Evolutionary conservation across 169 alveolate species (phyloP).

Genomic region (Ichthyophthirius multifiliis): DNA sequence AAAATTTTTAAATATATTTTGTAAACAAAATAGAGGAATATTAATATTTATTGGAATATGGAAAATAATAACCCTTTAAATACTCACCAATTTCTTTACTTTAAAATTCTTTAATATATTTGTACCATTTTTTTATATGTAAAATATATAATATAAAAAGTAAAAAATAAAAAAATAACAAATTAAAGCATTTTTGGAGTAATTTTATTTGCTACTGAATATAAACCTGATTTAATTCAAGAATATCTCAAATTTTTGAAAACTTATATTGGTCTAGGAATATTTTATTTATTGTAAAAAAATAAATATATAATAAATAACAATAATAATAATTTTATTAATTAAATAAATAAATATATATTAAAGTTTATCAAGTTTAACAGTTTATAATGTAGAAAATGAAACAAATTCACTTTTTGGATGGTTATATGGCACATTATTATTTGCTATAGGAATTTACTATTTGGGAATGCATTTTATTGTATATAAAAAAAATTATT

Average conservation of each 20-base stretch:
- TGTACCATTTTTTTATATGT: not conserved
- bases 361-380: not conserved
- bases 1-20: not conserved
- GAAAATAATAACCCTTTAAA: not conserved
- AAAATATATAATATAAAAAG: not conserved
- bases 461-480: not conserved
- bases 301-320: not conserved
- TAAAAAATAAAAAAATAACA: not conserved
- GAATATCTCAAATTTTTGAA: not conserved
- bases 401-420: not conserved
- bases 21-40: not conserved
- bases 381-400: not conserved
- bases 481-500: too few species aligned
- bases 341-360: not conserved
- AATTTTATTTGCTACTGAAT: not conserved
- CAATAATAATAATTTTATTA: not conserved
- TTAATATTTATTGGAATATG: conserved; percentile 3
- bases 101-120: not conserved
- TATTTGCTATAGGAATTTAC: not conserved
- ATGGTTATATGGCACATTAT: not conserved
- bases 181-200: not conserved
- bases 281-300: not conserved
- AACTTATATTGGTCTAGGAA: not conserved
- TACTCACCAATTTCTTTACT: not conserved
- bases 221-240: not conserved